phyloP scores from a whole-genome alignment of 2,329 filamentous ascomycete genomes.

The Geosmithia morbida region DNA sequence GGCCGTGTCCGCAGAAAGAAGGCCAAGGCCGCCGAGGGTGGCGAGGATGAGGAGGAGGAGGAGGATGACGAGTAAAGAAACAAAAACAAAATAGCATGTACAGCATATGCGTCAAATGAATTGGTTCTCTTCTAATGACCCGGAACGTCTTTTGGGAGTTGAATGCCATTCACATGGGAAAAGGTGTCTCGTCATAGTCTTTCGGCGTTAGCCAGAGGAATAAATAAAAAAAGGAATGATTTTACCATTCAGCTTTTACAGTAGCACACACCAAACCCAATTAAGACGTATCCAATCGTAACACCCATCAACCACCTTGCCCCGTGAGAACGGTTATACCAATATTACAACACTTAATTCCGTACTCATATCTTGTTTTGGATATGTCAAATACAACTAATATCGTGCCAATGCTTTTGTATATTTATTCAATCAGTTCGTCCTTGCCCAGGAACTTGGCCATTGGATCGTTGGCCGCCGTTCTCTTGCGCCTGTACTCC shows the following conservation, averaged over 20 bases:
- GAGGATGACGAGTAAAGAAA: slow-evolving; percentile 62
- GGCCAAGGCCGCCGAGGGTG: slow-evolving; percentile 87
- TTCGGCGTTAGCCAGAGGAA: slow-evolving; percentile 35
- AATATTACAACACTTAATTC: too few relatives aligned
- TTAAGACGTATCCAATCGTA: not conserved
- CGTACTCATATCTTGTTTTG: not conserved
- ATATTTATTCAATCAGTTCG: slow-evolving; percentile 31
- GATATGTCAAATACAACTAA: not conserved
- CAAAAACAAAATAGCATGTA: slow-evolving; percentile 7
- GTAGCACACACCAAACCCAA: not conserved
- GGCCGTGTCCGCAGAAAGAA: slow-evolving; percentile 99
- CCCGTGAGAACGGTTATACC: slow-evolving; percentile 7
- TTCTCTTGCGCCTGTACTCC: slow-evolving; percentile 63
- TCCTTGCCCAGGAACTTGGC: slow-evolving; percentile 64
- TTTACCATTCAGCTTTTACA: slow-evolving; percentile 10
- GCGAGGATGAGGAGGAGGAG: slow-evolving; percentile 70
- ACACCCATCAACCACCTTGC: not conserved
- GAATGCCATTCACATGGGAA: slow-evolving; percentile 20
- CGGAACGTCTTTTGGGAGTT: slow-evolving; percentile 13
- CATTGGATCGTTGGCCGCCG: slow-evolving; percentile 74
- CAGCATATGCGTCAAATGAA: slow-evolving; percentile 9
- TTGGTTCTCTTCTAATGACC: slow-evolving; percentile 13
- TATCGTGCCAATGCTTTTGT: not conserved
- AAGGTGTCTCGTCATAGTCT: slow-evolving; percentile 27
- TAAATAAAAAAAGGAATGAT: slow-evolving; percentile 27